These are phyloP conservation scores for Fusarium newnesense DNA, from an alignment of 2,329 filamentous ascomycete genomes.

Conservation along the genomic window DNA sequence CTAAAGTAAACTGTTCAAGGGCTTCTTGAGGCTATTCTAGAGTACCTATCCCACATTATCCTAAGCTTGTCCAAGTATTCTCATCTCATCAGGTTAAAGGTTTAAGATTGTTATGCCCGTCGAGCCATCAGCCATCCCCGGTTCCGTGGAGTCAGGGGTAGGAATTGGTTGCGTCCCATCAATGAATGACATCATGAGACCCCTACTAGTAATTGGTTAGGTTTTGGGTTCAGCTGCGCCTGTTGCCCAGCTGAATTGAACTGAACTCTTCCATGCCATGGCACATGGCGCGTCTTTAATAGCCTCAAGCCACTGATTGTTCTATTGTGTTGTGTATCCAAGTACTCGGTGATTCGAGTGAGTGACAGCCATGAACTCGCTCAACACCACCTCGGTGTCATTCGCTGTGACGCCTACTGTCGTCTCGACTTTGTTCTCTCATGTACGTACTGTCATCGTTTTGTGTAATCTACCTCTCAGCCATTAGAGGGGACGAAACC, in stretches of 20 bases:
- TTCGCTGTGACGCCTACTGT: constrained; percentile 89
- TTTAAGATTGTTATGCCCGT: background rate
- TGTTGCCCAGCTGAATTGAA: background rate
- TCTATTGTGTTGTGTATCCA: constrained; percentile 3
- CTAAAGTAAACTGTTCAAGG: background rate
- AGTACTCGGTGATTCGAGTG: background rate
- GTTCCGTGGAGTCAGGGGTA: constrained; percentile 35
- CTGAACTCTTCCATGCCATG: constrained; percentile 12
- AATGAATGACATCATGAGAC: constrained; percentile 44
- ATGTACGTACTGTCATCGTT: constrained; percentile 66
- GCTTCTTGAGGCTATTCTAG: background rate
- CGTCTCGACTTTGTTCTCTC: constrained; percentile 84
- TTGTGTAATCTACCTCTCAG: constrained; percentile 7
- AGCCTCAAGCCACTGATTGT: constrained; percentile 7
- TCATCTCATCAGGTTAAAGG: background rate
- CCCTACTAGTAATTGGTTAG: constrained; percentile 22
- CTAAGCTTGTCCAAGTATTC: background rate
- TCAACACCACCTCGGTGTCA: constrained; percentile 84
- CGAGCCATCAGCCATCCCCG: background rate
- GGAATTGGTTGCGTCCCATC: constrained; percentile 14
- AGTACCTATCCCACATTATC: background rate
- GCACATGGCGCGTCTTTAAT: constrained; percentile 24
- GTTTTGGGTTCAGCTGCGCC: constrained; percentile 28
- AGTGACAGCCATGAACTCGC: constrained; percentile 55
- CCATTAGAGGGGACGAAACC: background rate